phyloP scores from a whole-genome alignment of 352 stramenopile genomes.

The Globisporangium takayamanum region DNA sequence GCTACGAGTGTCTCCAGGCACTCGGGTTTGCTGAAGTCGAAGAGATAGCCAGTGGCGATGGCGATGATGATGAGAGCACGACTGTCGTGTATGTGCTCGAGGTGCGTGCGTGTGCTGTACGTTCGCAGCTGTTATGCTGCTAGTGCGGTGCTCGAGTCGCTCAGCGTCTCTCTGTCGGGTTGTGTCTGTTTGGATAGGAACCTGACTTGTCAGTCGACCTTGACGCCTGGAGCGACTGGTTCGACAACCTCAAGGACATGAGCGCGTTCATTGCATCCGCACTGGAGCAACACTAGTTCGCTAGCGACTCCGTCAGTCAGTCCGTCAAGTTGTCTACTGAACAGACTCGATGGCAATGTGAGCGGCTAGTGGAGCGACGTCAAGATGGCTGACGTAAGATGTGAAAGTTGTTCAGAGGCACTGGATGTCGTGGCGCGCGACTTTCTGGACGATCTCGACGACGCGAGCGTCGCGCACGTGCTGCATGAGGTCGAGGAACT shows the following conservation, averaged over 20 bases:
- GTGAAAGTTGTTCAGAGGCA: conserved; percentile 31
- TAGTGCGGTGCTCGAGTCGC: not conserved
- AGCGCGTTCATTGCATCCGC: conserved; percentile 36
- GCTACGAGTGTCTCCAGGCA: conserved; percentile 55
- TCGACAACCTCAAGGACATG: conserved; percentile 68
- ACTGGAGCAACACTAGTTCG: conserved; percentile 8
- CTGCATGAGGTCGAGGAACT: conserved; percentile 32
- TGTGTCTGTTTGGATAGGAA: conserved; percentile 31
- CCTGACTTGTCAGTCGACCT: conserved; percentile 67
- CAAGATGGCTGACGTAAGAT: too few species aligned
- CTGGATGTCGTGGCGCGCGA: conserved; percentile 42
- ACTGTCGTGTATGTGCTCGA: conserved; percentile 55
- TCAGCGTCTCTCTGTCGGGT: not conserved
- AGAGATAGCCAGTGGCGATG: conserved; percentile 14
- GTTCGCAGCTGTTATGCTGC: not conserved
- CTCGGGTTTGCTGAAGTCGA: conserved; percentile 60
- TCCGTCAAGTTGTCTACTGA: not conserved
- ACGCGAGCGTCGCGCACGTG: conserved; percentile 27
- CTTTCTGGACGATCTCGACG: conserved; percentile 44
- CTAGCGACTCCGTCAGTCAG: not conserved
- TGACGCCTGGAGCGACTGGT: conserved; percentile 78
- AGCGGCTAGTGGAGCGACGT: not conserved
- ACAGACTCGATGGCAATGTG: not conserved
- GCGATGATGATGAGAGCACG: conserved; percentile 24
- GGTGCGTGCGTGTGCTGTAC: conserved; percentile 19